A percentile compares a stretch with the other conserved stretches of the same genome.
These are phyloP conservation scores for Jacaranda mimosifolia DNA, from an alignment of 257 asterid genomes.

Conservation along the genomic window DNA sequence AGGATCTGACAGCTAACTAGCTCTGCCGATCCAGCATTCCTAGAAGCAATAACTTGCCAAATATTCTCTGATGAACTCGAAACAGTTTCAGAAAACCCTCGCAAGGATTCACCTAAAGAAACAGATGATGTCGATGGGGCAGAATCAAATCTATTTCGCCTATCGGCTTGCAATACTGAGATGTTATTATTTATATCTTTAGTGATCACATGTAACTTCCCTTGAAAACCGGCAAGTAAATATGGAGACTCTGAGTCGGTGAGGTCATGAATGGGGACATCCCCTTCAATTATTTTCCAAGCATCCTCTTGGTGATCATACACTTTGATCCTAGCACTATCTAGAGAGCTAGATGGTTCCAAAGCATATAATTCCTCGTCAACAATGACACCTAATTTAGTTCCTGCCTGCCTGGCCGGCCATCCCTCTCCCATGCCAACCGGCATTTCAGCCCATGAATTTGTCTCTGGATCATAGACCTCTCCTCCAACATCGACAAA, in stretches of 20 bases:
- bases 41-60: constrained; percentile 70
- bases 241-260: constrained; percentile 76
- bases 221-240: constrained; percentile 80
- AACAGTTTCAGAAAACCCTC: constrained; percentile 50
- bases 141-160: constrained; percentile 48
- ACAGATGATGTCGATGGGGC: constrained; percentile 49
- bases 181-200: constrained; percentile 74
- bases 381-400: constrained; percentile 79
- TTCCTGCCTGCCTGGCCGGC: constrained; percentile 97
- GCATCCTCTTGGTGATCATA: constrained; percentile 84
- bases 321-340: constrained; percentile 83
- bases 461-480: constrained; percentile 86
- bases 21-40: constrained; percentile 76
- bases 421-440: constrained; percentile 97
- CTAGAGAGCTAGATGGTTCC: constrained; percentile 79
- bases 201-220: constrained; percentile 82
- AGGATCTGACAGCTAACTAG: constrained; percentile 90
- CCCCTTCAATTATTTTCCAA: constrained; percentile 88
- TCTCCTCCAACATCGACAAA: constrained; percentile 98
- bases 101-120: constrained; percentile 47
- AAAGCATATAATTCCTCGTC: constrained; percentile 83
- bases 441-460: constrained; percentile 91
- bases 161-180: constrained; percentile 75
- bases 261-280: constrained; percentile 70
- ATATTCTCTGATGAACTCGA: constrained; percentile 60